A percentile compares a stretch with the other conserved stretches of the same genome.
Conservation (phyloP, 768 basidiomycete species). For the Collybia sordida region DNA sequence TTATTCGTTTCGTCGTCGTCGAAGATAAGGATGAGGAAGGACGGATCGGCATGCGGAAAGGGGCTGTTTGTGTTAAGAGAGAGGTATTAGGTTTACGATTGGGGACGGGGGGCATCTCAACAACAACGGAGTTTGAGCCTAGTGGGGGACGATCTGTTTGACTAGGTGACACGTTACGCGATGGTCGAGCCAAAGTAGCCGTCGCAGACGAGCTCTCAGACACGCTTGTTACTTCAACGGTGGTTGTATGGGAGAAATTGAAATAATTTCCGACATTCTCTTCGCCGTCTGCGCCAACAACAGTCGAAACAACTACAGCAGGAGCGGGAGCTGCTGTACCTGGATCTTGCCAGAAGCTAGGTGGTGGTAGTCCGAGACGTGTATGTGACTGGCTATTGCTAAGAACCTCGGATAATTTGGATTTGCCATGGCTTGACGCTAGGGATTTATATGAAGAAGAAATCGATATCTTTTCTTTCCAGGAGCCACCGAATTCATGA, state of each 20-base stretch:
- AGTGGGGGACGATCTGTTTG: conserved; percentile 15
- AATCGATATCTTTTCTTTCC: conserved; percentile 37
- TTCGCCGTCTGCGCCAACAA: conserved; percentile 43
- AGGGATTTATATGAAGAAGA: conserved; percentile 39
- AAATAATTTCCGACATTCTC: conserved; percentile 35
- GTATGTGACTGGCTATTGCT: conserved; percentile 33
- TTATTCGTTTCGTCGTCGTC: conserved; percentile 23
- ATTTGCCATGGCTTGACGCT: conserved; percentile 29
- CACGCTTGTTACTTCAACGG: conserved; percentile 12
- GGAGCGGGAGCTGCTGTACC: conserved; percentile 52
- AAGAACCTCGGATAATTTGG: conserved; percentile 24
- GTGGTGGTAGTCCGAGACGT: conserved; percentile 34
- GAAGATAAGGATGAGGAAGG: conserved; percentile 18
- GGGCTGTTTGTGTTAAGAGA: conserved; percentile 66
- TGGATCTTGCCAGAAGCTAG: conserved; percentile 51
- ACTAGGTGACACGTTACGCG: conserved; percentile 36
- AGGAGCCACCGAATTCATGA: conserved; percentile 28
- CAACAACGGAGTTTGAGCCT: conserved; percentile 17
- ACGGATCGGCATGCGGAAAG: conserved; percentile 24
- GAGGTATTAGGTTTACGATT: conserved; percentile 33
- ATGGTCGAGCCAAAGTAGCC: conserved; percentile 37
- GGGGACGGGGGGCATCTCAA: conserved; percentile 10
- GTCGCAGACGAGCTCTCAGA: conserved; percentile 43
- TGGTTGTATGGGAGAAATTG: conserved; percentile 29
- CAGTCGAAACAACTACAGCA: conserved; percentile 51